A percentile compares a stretch with the other conserved stretches of the same genome.
Evolutionary conservation across 345 rosid species (phyloP).

Genomic region (Cardamine occulta): DNA sequence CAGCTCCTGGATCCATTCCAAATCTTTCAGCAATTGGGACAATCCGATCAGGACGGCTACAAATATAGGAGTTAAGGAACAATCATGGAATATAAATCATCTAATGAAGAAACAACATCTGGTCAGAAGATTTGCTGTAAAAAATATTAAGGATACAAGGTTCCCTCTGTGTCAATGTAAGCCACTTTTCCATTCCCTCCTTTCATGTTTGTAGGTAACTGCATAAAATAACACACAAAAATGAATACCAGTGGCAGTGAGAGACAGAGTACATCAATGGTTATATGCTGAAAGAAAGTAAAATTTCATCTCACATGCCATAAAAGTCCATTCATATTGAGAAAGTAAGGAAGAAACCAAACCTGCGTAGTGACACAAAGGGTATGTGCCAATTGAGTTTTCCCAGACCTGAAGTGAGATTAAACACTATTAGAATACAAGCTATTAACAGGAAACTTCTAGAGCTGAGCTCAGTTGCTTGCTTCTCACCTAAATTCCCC

Average conservation of each 20-base stretch:
- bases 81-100: constrained; percentile 12
- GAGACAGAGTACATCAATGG: no score
- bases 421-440: constrained; percentile 4
- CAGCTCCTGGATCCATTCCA: constrained; percentile 97
- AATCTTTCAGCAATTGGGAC: constrained; percentile 95
- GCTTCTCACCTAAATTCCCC: constrained; percentile 80
- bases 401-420: constrained; percentile 70
- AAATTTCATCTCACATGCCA: no score
- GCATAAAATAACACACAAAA: constrained; percentile 30
- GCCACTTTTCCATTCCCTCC: constrained; percentile 98
- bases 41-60: constrained; percentile 86
- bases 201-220: constrained; percentile 84
- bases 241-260: not conserved
- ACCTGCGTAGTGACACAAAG: constrained; percentile 90
- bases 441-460: constrained; percentile 2
- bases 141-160: constrained; percentile 66
- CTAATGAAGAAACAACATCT: constrained; percentile 18
- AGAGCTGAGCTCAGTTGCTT: constrained; percentile 11
- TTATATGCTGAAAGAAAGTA: no score
- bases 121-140: not conserved
- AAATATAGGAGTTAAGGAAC: constrained; percentile 46
- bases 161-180: constrained; percentile 86
- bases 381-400: constrained; percentile 90
- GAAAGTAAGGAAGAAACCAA: constrained; percentile 34
- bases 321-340: not conserved